These are phyloP conservation scores for Entomortierella beljakovae DNA, from an alignment of 192 early-diverging fungal genomes.

Conservation along the genomic window DNA sequence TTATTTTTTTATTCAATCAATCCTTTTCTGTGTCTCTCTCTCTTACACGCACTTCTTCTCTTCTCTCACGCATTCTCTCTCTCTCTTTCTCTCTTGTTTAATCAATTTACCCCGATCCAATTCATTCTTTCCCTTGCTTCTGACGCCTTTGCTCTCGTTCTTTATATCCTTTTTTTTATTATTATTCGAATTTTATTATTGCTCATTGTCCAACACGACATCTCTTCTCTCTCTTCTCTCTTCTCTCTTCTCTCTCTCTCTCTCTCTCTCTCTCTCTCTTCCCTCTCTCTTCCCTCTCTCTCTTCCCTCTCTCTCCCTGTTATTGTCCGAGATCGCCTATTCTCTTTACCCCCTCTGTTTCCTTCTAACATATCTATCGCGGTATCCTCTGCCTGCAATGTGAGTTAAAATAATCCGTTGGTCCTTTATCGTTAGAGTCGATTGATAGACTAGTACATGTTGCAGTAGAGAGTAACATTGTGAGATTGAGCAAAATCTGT, in stretches of 20 bases:
- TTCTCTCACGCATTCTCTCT: slow-evolving; percentile 1
- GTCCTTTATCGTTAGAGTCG: background rate
- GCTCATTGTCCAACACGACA: slow-evolving; percentile 1
- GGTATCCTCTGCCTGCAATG: background rate
- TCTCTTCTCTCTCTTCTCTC: slow-evolving; percentile 4
- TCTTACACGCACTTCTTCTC: background rate
- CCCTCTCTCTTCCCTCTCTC: slow-evolving; percentile 1
- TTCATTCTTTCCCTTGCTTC: background rate
- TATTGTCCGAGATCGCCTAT: background rate
- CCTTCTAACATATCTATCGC: background rate
- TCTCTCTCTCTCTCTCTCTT: slow-evolving; percentile 7
- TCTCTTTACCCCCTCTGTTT: background rate
- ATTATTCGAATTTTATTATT: background rate
- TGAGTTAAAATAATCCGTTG: slow-evolving; percentile 1
- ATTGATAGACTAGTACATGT: background rate
- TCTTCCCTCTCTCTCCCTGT: background rate
- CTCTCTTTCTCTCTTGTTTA: background rate
- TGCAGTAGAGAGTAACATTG: too few species aligned
- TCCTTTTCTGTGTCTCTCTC: background rate
- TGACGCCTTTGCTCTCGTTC: slow-evolving; percentile 1
- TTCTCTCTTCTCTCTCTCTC: background rate
- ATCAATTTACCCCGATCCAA: background rate
- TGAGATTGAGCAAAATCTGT: too few species aligned
- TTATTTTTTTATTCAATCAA: slow-evolving; percentile 1
- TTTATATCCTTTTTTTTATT: slow-evolving; percentile 5